These are phyloP conservation scores for Mucor indicus DNA, from an alignment of 371 early-diverging fungal species.

Conservation along the genomic window DNA sequence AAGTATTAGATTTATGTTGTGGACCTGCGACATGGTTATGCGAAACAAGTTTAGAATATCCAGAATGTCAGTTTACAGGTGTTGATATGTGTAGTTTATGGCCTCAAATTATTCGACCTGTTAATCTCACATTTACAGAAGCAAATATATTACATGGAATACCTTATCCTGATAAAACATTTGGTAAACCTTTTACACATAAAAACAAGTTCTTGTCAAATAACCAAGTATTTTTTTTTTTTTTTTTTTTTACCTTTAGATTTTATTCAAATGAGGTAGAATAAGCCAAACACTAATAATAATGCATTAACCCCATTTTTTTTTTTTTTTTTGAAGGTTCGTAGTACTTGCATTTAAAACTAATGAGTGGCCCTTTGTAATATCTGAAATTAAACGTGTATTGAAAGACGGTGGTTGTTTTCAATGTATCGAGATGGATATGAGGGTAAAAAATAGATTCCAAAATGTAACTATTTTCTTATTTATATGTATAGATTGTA, in stretches of 20 bases:
- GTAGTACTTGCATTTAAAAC: conserved; percentile 31
- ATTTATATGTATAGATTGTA: conserved; percentile 7
- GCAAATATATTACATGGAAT: conserved; percentile 32
- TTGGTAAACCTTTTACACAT: conserved; percentile 21
- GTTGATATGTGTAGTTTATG: conserved; percentile 39
- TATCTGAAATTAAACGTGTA: conserved; percentile 33
- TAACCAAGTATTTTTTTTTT: not conserved
- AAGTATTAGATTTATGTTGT: conserved; percentile 37
- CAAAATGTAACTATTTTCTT: not conserved
- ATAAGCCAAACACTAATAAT: not conserved
- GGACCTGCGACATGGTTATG: conserved; percentile 47
- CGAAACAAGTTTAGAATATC: conserved; percentile 40
- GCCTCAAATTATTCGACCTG: conserved; percentile 41
- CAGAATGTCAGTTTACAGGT: conserved; percentile 34
- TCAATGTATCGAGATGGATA: conserved; percentile 37
- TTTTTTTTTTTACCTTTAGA: conserved; percentile 11
- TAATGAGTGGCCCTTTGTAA: conserved; percentile 32
- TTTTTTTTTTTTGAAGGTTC: conserved; percentile 14
- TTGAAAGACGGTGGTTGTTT: conserved; percentile 35
- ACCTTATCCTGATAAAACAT: conserved; percentile 36
- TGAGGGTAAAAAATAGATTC: conserved; percentile 19
- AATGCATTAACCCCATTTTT: not conserved
- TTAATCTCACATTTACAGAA: conserved; percentile 27
- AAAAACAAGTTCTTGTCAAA: no score
- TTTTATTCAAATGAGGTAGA: conserved; percentile 31